phyloP scores from a whole-genome alignment of 2,329 filamentous ascomycete species.

The Aspergillus fructus region DNA sequence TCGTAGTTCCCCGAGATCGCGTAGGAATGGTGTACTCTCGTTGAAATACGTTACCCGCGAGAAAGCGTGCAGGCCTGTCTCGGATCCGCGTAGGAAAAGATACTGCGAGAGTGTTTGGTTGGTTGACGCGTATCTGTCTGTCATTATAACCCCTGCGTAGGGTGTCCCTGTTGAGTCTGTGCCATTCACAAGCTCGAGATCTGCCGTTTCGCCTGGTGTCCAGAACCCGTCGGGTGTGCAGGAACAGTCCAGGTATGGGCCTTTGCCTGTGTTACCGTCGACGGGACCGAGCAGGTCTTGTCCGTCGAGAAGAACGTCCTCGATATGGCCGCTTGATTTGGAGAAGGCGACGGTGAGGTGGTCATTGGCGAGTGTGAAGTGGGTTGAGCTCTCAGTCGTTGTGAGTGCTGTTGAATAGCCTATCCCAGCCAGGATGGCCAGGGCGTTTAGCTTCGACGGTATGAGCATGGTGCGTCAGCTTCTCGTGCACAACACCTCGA shows the following conservation, averaged over 20 bases:
- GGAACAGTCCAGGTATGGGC: conserved; percentile 64
- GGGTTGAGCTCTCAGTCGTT: background rate
- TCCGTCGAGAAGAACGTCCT: conserved; percentile 45
- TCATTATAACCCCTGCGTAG: conserved; percentile 61
- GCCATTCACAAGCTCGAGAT: conserved; percentile 46
- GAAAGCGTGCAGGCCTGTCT: conserved; percentile 64
- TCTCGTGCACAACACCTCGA: too few species aligned
- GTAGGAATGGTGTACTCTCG: conserved; percentile 53
- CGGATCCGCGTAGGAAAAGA: conserved; percentile 62
- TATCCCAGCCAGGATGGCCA: background rate
- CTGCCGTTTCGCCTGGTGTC: conserved; percentile 54
- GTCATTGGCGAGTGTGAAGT: conserved; percentile 42
- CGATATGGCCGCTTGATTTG: conserved; percentile 45
- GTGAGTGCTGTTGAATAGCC: background rate
- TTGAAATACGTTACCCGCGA: conserved; percentile 60
- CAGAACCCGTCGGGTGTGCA: conserved; percentile 60
- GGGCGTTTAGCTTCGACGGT: background rate
- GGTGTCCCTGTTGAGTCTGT: conserved; percentile 50
- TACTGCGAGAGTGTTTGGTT: conserved; percentile 63
- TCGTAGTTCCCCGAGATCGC: conserved; percentile 61
- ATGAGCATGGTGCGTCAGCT: background rate
- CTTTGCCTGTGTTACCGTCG: conserved; percentile 49
- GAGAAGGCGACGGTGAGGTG: conserved; percentile 45
- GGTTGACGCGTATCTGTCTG: conserved; percentile 57
- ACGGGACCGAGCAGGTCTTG: conserved; percentile 54